Conservation (phyloP, 441 rosid genomes). For the Jatropha multifida region DNA sequence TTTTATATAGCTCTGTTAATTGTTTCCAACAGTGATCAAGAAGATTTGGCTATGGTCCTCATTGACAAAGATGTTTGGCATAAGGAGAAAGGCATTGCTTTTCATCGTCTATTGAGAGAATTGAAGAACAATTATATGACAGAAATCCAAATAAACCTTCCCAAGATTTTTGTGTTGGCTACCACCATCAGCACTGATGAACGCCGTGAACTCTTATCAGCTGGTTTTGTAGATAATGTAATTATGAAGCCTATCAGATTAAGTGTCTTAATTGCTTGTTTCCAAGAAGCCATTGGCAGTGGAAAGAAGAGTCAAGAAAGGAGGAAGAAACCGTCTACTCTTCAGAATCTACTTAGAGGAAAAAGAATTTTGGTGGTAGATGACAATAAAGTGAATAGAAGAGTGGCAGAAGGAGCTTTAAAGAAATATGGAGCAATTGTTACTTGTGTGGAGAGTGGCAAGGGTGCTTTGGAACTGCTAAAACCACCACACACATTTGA, state of each 20-base stretch:
- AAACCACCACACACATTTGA: slow-evolving; percentile 80
- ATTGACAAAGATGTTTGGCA: slow-evolving; percentile 81
- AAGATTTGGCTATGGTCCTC: slow-evolving; percentile 52
- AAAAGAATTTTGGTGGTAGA: slow-evolving; percentile 87
- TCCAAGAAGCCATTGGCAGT: slow-evolving; percentile 73
- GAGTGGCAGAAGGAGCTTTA: slow-evolving; percentile 93
- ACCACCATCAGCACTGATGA: slow-evolving; percentile 47
- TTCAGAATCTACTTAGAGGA: slow-evolving; percentile 58
- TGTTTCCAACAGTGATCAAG: slow-evolving; percentile 42
- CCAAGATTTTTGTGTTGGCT: slow-evolving; percentile 69
- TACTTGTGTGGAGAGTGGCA: slow-evolving; percentile 85
- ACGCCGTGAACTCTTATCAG: slow-evolving; percentile 47
- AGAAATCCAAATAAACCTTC: slow-evolving; percentile 34
- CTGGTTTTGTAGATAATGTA: slow-evolving; percentile 55
- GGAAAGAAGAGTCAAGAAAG: slow-evolving; percentile 50
- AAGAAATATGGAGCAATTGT: slow-evolving; percentile 84
- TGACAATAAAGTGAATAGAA: slow-evolving; percentile 81
- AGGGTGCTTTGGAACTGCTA: slow-evolving; percentile 62
- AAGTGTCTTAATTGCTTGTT: slow-evolving; percentile 57
- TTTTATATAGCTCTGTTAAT: slow-evolving; percentile 16
- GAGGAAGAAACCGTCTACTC: slow-evolving; percentile 47
- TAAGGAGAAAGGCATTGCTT: slow-evolving; percentile 41
- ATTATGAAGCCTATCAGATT: slow-evolving; percentile 76
- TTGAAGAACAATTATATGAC: slow-evolving; percentile 27
- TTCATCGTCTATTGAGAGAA: slow-evolving; percentile 37